These are phyloP conservation scores for Dactylellina haptotyla DNA, from an alignment of 2,329 filamentous ascomycete species.

Conservation along the genomic window DNA sequence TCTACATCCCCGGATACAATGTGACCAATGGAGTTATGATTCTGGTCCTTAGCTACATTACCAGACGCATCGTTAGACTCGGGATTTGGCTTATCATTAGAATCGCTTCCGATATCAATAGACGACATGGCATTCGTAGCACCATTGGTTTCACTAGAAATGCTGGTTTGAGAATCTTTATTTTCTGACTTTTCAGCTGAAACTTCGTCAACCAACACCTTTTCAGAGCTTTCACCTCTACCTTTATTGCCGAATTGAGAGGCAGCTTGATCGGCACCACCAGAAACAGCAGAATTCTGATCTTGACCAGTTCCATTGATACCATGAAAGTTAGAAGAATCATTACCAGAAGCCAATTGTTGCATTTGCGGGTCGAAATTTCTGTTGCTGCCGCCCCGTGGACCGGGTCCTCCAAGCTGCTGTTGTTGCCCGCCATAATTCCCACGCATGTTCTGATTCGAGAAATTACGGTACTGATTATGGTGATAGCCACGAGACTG, in stretches of 20 bases:
- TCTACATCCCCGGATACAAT: slow-evolving; percentile 53
- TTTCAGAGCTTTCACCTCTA: slow-evolving; percentile 47
- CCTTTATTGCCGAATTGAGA: slow-evolving; percentile 3
- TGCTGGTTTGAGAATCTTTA: slow-evolving; percentile 47
- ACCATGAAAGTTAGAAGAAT: slow-evolving; percentile 39
- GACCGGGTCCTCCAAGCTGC: slow-evolving; percentile 46
- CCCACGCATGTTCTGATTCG: slow-evolving; percentile 54
- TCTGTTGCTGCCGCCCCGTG: slow-evolving; percentile 40
- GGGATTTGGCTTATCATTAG: slow-evolving; percentile 20
- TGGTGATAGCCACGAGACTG: slow-evolving; percentile 54
- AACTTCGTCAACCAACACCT: slow-evolving; percentile 41
- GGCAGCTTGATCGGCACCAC: slow-evolving; percentile 47
- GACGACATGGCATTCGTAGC: slow-evolving; percentile 53
- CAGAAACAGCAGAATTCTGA: slow-evolving; percentile 16
- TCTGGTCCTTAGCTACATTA: slow-evolving; percentile 57
- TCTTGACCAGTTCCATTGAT: slow-evolving; percentile 42
- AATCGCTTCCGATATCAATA: slow-evolving; percentile 49
- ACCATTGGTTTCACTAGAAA: slow-evolving; percentile 53
- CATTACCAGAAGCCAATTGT: slow-evolving; percentile 31
- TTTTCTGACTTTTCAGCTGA: slow-evolving; percentile 30
- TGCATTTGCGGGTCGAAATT: slow-evolving; percentile 45
- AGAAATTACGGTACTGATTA: slow-evolving; percentile 54
- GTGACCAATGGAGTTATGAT: slow-evolving; percentile 58
- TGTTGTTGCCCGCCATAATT: slow-evolving; percentile 51
- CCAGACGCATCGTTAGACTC: slow-evolving; percentile 42